Evolutionary conservation across 2,329 filamentous ascomycete species (phyloP), one percentile per base, ranked within the genome.

Genomic region (Amylocarpus encephaloides): DNA sequence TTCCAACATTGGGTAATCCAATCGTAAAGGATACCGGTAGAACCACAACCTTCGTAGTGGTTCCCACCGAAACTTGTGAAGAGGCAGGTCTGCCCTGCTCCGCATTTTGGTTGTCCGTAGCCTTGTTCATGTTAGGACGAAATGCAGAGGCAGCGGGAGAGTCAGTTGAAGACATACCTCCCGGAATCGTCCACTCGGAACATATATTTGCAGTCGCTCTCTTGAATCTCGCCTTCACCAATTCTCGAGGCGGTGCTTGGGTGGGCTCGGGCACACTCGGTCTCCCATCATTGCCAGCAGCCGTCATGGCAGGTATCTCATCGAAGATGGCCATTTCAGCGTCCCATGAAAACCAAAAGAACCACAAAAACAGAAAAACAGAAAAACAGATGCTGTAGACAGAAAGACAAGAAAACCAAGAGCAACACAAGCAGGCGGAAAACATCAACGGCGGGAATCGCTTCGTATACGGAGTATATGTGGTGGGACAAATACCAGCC

Each of bases 181-280:
- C 58, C 19, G 52, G 56, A 26, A 60, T 57, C 2, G 58, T 58
- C 58, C 59, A 62, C 38, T 62, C 56, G n/a, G 53, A 49, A 48
- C 58, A 62, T 16, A 43, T 39, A 51, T 57, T 60, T 1, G 55
- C 56, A 12, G 50, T 29, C 16, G 34, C 49, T 29, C 48, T 60
- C 46, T 51, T 56, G 19, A 62, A 51, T 38, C 43, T 53, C 19
- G 33, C 50, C 33, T 57, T 62, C 46, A 60, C 54, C 40, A 62
- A 43, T 18, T 60, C 58, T 29, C 53, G 43, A 12, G 39, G 41
- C 18, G 59, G 59, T 12, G 59, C 55, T 19, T 41, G 39, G 1
- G 59, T 62, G 2, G 57, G 57, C 38, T 36, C 36, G 11, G 46
- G 43, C 18, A 47, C 35, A 16, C 57, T 48, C 10, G 46, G 46